Percentiles rank a stretch among this genome's conserved stretches.
phyloP scores from a whole-genome alignment of 352 stramenopile species.

The Globisporangium carolinianum region DNA sequence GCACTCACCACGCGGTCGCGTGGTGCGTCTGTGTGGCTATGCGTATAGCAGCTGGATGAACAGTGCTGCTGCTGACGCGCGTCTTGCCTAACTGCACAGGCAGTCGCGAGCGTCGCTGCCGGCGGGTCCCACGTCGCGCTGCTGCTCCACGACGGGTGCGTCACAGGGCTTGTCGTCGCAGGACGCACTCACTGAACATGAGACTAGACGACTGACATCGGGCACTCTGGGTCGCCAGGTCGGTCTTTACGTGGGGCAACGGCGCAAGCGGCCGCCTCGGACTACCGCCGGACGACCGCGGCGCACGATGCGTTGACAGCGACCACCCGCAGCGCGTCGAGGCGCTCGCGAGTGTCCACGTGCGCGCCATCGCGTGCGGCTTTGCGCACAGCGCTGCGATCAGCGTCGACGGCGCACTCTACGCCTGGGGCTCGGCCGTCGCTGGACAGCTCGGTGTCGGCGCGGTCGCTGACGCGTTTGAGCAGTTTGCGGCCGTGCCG shows the following conservation, averaged over 20 bases:
- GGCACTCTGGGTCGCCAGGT: too few relatives aligned
- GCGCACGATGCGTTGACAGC: slow-evolving; percentile 54
- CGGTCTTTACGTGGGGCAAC: slow-evolving; percentile 90
- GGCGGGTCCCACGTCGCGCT: slow-evolving; percentile 79
- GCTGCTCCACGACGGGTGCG: slow-evolving; percentile 73
- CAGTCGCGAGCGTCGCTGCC: slow-evolving; percentile 59
- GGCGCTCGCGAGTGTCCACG: slow-evolving; percentile 29
- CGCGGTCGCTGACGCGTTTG: slow-evolving; percentile 64
- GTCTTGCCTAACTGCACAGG: slow-evolving; percentile 12
- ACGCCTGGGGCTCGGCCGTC: slow-evolving; percentile 82
- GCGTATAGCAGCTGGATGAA: too few relatives aligned
- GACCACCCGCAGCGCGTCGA: slow-evolving; percentile 54
- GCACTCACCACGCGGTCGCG: slow-evolving; percentile 44
- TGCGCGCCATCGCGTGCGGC: slow-evolving; percentile 55
- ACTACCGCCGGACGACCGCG: slow-evolving; percentile 38
- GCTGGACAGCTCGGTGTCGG: slow-evolving; percentile 88
- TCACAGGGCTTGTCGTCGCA: neutral
- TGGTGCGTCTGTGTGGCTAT: slow-evolving; percentile 21
- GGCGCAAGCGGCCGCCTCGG: slow-evolving; percentile 80
- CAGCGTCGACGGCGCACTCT: slow-evolving; percentile 64
- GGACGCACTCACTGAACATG: too few relatives aligned
- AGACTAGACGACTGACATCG: too few relatives aligned
- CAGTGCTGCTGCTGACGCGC: neutral
- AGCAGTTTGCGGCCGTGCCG: slow-evolving; percentile 73
- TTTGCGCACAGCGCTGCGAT: slow-evolving; percentile 88